phyloP scores from a whole-genome alignment of 495 filamentous ascomycete species.

The Penicillium angulare region DNA sequence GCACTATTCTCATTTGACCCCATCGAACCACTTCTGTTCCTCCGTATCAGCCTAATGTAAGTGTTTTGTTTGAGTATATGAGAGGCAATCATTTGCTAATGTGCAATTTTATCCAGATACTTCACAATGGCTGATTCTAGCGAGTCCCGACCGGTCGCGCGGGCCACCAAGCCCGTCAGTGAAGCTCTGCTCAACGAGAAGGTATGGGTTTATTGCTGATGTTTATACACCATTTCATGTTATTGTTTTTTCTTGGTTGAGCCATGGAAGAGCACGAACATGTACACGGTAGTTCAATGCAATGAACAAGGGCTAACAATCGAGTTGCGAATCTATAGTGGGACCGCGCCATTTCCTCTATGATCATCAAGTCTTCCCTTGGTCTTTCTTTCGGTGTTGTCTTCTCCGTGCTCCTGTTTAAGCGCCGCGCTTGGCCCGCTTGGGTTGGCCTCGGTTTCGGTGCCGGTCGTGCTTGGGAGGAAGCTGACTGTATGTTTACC shows the following conservation, averaged over 20 bases:
- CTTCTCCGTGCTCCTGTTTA: conserved; percentile 97
- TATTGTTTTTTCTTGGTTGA: not conserved
- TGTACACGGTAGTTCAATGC: not conserved
- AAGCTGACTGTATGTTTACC: conserved; percentile 55
- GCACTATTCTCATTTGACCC: conserved; percentile 23
- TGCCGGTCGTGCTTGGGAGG: conserved; percentile 93
- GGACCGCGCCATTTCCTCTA: conserved; percentile 95
- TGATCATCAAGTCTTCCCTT: conserved; percentile 91
- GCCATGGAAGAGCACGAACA: not conserved
- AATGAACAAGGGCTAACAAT: conserved; percentile 19
- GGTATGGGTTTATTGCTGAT: conserved; percentile 49
- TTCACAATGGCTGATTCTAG: conserved; percentile 57
- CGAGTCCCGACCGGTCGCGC: conserved; percentile 47
- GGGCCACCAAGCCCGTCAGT: conserved; percentile 75
- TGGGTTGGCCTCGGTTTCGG: conserved; percentile 92
- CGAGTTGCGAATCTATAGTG: conserved; percentile 58
- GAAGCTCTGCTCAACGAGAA: conserved; percentile 95
- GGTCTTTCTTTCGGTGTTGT: conserved; percentile 95
- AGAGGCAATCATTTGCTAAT: not conserved
- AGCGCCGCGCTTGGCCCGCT: conserved; percentile 93
- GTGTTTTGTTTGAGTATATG: not conserved
- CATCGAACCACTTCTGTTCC: conserved; percentile 21
- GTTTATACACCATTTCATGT: not conserved
- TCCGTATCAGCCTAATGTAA: conserved; percentile 15
- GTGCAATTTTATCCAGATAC: conserved; percentile 16